Conservation (phyloP, 2,329 filamentous ascomycete species). For the Lachnellula arida region DNA sequence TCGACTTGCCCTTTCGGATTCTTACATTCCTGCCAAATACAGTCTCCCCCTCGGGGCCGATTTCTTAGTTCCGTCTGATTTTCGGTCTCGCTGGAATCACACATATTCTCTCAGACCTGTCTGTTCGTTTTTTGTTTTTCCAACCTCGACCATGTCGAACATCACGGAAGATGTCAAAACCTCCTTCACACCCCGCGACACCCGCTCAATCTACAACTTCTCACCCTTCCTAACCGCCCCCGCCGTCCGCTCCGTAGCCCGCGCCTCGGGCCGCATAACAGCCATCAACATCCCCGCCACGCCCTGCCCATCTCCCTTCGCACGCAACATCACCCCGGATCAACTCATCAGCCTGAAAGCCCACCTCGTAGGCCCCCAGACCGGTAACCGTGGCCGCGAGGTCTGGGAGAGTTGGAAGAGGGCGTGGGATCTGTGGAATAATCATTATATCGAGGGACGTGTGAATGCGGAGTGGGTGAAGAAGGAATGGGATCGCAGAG, state of each 20-base stretch:
- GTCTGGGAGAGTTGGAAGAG: constrained; percentile 29
- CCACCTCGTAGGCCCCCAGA: constrained; percentile 5
- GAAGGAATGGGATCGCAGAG: constrained; percentile 13
- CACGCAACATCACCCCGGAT: constrained; percentile 16
- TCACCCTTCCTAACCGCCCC: constrained; percentile 14
- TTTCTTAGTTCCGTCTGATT: neutral
- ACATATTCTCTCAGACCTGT: too few relatives aligned
- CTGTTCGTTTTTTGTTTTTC: too few relatives aligned
- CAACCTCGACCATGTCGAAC: neutral
- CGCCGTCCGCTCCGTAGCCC: constrained; percentile 1
- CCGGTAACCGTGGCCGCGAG: constrained; percentile 14
- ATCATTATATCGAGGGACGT: constrained; percentile 27
- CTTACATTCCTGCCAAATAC: constrained; percentile 14
- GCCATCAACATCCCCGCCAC: constrained; percentile 14
- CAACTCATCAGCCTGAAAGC: constrained; percentile 12
- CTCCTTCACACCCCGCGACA: neutral
- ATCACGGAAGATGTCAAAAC: too few relatives aligned
- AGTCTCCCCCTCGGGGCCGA: neutral
- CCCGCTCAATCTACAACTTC: constrained; percentile 13
- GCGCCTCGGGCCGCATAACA: neutral
- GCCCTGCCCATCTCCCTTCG: constrained; percentile 18
- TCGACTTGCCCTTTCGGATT: constrained; percentile 7
- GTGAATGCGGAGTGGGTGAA: constrained; percentile 20
- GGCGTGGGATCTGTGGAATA: constrained; percentile 31
- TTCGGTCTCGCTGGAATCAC: too few relatives aligned